phyloP scores from a whole-genome alignment of 2,329 filamentous ascomycete genomes.

The Fusarium marasasianum region DNA sequence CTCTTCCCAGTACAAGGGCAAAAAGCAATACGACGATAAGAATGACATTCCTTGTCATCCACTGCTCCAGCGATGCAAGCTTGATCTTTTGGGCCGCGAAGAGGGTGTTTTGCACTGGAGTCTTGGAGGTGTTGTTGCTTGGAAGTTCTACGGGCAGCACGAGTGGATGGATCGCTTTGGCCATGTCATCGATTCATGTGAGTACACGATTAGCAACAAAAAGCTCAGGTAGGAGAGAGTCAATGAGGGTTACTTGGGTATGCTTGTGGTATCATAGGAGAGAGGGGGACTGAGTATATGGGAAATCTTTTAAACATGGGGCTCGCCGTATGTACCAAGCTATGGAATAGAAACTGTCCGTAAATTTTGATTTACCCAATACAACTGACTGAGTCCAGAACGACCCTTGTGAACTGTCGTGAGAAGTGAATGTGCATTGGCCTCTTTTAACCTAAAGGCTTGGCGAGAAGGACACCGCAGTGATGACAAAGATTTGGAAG shows the following conservation, averaged over 20 bases:
- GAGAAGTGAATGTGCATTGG: rapidly evolving
- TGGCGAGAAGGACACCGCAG: neutral
- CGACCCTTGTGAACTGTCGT: rapidly evolving
- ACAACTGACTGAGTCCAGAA: rapidly evolving
- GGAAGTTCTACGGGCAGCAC: neutral
- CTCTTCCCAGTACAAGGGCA: no score
- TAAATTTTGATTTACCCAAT: rapidly evolving
- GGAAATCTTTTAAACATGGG: rapidly evolving
- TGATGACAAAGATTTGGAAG: rapidly evolving
- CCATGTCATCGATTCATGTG: neutral
- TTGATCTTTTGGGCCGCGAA: neutral
- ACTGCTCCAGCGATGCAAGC: neutral
- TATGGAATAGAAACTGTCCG: rapidly evolving
- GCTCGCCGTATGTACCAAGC: rapidly evolving
- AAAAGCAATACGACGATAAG: no score
- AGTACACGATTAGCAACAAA: no score
- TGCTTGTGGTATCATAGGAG: no score
- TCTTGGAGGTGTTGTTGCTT: neutral
- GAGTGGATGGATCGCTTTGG: neutral
- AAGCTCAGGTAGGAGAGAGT: no score
- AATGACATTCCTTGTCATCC: no score
- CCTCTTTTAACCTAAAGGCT: neutral
- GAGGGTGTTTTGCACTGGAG: neutral
- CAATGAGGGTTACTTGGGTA: no score
- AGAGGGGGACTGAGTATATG: no score